Conservation (phyloP, 2,329 filamentous ascomycete species). For the Aureobasidium vineae region DNA sequence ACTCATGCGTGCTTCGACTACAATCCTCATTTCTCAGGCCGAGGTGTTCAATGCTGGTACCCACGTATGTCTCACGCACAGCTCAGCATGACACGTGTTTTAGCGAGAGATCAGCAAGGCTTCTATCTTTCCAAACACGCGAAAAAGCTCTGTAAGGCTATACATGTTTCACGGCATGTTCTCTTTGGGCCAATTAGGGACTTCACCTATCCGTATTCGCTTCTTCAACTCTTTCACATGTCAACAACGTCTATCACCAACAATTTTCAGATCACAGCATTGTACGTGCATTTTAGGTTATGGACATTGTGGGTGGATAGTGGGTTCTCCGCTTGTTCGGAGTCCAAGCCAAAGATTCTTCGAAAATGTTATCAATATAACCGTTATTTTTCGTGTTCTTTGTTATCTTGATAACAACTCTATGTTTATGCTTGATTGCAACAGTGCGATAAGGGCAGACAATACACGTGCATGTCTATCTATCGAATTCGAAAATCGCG, state of each 20-base stretch:
- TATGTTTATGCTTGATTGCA: slow-evolving; percentile 21
- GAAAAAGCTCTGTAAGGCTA: not conserved
- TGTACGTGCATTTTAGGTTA: slow-evolving; percentile 7
- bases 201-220: not conserved
- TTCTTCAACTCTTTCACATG: not conserved
- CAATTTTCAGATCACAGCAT: not conserved
- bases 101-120: not conserved
- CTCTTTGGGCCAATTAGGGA: not conserved
- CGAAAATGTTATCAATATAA: slow-evolving; percentile 15
- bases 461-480: not conserved
- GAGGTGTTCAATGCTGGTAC: not conserved
- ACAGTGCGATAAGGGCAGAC: not conserved
- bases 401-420: slow-evolving; percentile 14
- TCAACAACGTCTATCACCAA: not conserved
- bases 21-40: not conserved
- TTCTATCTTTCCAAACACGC: not conserved
- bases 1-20: not conserved
- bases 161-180: not conserved
- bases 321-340: not conserved
- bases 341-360: not conserved
- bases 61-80: slow-evolving; percentile 7
- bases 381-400: slow-evolving; percentile 6
- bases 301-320: slow-evolving; percentile 1
- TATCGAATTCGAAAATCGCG: not conserved
- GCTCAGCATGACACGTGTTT: not conserved